Evolutionary conservation across 768 basidiomycete species (phyloP).

Genomic region (Auricularia cornea): DNA sequence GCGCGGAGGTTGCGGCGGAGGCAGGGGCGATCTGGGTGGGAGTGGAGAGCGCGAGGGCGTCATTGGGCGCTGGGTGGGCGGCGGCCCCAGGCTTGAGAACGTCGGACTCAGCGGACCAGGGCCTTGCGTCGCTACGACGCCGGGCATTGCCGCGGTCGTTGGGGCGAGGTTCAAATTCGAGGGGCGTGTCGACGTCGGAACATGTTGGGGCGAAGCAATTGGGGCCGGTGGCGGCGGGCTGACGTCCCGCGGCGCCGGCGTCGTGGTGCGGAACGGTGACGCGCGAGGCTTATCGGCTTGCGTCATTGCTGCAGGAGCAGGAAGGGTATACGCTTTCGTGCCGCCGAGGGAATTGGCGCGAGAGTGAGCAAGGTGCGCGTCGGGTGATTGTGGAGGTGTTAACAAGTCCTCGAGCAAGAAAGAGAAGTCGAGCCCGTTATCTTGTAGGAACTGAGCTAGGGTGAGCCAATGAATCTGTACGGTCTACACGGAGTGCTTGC

Average conservation of each 20-base stretch:
- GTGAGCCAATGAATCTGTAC: background rate
- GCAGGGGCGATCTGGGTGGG: background rate
- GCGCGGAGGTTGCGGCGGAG: background rate
- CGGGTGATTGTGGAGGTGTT: constrained; percentile 2
- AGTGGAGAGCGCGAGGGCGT: background rate
- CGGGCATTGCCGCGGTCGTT: background rate
- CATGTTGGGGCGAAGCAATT: background rate
- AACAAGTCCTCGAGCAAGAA: constrained; percentile 79
- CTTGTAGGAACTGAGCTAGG: constrained; percentile 64
- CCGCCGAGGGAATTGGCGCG: background rate
- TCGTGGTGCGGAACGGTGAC: background rate
- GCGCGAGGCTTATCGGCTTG: background rate
- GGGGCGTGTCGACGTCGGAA: background rate
- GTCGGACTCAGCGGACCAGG: background rate
- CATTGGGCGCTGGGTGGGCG: background rate
- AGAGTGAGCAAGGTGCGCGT: background rate
- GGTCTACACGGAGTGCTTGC: no score
- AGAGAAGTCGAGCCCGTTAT: constrained; percentile 90
- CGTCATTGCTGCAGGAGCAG: background rate
- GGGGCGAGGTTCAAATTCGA: background rate
- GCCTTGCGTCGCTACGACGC: background rate
- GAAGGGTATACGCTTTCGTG: background rate
- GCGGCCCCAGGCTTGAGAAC: background rate
- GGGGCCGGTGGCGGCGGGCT: background rate
- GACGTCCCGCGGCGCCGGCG: background rate